Percentiles rank a stretch among this genome's conserved stretches.
Conservation (phyloP, 495 filamentous ascomycete species). For the Trichoderma erinaceum region DNA sequence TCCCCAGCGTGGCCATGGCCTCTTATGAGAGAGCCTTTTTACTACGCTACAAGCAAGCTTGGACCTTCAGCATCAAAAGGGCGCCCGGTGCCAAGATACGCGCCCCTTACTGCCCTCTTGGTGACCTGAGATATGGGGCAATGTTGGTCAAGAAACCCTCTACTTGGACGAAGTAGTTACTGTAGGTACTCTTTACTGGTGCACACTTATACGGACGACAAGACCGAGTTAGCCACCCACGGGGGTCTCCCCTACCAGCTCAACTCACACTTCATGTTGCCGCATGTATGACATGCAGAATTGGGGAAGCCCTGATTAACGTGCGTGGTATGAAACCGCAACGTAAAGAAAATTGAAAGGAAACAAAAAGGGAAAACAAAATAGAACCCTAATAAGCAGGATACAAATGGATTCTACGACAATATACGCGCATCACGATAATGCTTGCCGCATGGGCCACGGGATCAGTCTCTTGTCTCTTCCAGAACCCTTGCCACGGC, state of each 20-base stretch:
- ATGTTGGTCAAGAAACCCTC: not conserved
- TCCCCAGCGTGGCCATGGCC: not conserved
- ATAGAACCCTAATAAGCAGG: not conserved
- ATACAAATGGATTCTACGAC: too few species aligned
- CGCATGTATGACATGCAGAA: slow-evolving; percentile 9
- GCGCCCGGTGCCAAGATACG: not conserved
- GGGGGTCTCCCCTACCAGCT: slow-evolving; percentile 1
- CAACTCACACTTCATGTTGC: not conserved
- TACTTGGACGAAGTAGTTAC: not conserved
- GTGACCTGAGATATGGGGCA: slow-evolving; percentile 4
- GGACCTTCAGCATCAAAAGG: not conserved
- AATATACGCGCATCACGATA: not conserved
- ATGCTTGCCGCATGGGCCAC: not conserved
- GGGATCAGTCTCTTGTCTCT: not conserved
- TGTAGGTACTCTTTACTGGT: not conserved
- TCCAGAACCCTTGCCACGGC: not conserved
- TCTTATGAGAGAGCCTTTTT: not conserved
- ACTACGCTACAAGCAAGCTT: not conserved
- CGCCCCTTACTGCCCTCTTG: not conserved
- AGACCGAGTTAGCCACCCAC: not conserved
- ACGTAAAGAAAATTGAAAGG: not conserved
- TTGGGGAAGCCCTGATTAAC: not conserved
- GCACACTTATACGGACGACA: too few species aligned
- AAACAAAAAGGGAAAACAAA: not conserved
- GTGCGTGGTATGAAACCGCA: too few species aligned